These are phyloP conservation scores for Astragalus glycyphyllos DNA, from an alignment of 306 rosid species.

Conservation along the genomic window DNA sequence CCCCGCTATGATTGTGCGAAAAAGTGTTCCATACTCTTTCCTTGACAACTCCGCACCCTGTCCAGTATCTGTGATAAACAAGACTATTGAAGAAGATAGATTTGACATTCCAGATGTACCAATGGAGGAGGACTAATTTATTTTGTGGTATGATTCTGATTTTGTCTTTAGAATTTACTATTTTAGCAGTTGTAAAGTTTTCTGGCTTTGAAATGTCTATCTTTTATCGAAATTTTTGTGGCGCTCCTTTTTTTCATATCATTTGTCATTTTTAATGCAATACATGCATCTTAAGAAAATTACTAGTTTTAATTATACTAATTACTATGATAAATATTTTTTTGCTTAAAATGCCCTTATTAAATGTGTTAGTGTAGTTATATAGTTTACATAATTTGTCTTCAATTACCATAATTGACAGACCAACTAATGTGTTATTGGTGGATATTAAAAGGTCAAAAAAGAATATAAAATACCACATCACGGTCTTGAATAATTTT, in stretches of 20 bases:
- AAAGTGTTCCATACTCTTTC: constrained; percentile 32
- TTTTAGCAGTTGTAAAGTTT: constrained; percentile 14
- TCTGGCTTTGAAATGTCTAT: constrained; percentile 7
- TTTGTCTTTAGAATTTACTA: constrained; percentile 16
- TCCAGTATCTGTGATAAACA: constrained; percentile 68
- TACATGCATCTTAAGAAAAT: not conserved
- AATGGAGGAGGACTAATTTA: constrained; percentile 74
- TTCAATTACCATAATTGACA: not conserved
- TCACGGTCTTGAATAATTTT: too few relatives aligned
- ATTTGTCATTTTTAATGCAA: too few relatives aligned
- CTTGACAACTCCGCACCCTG: constrained; percentile 48
- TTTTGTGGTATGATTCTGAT: constrained; percentile 48
- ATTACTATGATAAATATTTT: not conserved
- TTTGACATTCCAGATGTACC: constrained; percentile 87
- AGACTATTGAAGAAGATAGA: constrained; percentile 80
- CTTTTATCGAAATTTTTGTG: not conserved
- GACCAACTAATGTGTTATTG: not conserved
- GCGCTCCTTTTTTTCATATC: not conserved
- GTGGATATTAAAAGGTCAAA: too few relatives aligned
- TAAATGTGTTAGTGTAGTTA: not conserved
- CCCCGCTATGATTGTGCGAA: constrained; percentile 1
- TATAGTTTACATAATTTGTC: not conserved
- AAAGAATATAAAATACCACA: too few relatives aligned
- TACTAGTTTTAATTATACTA: not conserved
- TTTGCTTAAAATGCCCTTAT: not conserved